Evolutionary conservation across 2,329 filamentous ascomycete species (phyloP).

Genomic region (Pezizomycotina sp.): DNA sequence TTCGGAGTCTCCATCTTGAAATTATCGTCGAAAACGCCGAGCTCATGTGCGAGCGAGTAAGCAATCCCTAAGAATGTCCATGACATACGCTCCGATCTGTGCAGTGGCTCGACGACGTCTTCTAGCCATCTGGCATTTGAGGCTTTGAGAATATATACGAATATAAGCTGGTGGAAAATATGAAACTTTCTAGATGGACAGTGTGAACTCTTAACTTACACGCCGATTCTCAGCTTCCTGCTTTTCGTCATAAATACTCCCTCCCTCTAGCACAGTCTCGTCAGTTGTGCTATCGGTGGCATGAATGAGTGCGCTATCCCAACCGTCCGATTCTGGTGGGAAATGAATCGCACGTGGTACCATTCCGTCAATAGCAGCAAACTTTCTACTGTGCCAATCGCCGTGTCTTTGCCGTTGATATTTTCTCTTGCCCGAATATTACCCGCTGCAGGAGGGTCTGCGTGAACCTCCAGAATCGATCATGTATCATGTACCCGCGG

Average conservation of each 20-base stretch:
- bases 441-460: conserved; percentile 89
- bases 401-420: conserved; percentile 49
- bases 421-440: conserved; percentile 53
- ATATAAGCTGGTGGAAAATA: no score
- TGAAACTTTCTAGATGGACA: no score
- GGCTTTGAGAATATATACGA: no score
- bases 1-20: no score
- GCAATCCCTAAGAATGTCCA: conserved; percentile 94
- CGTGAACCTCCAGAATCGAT: conserved; percentile 87
- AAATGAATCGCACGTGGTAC: conserved; percentile 94
- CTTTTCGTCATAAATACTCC: no score
- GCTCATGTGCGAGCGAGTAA: conserved; percentile 75
- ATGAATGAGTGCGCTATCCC: conserved; percentile 47
- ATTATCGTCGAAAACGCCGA: conserved; percentile 87
- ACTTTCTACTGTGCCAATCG: conserved; percentile 84
- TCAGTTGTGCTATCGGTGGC: no score
- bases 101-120: no score
- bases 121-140: no score
- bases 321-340: conserved; percentile 53
- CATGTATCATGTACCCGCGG: conserved; percentile 78
- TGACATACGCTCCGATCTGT: conserved; percentile 59
- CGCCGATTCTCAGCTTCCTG: no score
- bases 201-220: no score
- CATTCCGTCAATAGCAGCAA: conserved; percentile 89
- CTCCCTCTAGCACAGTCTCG: no score